Percentiles rank a stretch among this genome's conserved stretches.
These are phyloP conservation scores for Phytophthora colocasiae DNA, from an alignment of 352 stramenopile genomes.

Conservation along the genomic window DNA sequence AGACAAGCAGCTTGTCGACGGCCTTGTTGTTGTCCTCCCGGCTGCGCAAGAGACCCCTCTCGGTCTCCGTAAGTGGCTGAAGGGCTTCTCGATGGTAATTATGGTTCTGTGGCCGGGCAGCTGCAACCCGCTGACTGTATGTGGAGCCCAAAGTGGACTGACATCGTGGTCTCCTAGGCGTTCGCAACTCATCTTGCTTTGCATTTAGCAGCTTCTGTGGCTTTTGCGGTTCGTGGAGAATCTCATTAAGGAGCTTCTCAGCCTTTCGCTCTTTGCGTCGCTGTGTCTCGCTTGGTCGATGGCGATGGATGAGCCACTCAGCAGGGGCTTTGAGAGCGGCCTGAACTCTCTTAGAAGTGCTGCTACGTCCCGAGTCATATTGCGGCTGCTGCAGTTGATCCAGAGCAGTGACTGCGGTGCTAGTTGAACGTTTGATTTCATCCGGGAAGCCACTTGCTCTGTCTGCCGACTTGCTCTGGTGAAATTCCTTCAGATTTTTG, in stretches of 20 bases:
- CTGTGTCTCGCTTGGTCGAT: conserved; percentile 47
- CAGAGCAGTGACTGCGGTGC: conserved; percentile 11
- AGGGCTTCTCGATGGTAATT: conserved; percentile 19
- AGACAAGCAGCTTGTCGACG: conserved; percentile 50
- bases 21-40: conserved; percentile 53
- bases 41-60: conserved; percentile 36
- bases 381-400: conserved; percentile 25
- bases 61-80: conserved; percentile 35
- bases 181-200: conserved; percentile 23
- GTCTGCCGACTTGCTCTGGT: conserved; percentile 3
- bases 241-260: conserved; percentile 51
- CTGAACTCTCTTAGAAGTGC: conserved; percentile 15
- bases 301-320: conserved; percentile 72
- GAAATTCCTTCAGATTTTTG: conserved; percentile 21
- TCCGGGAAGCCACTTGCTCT: background rate
- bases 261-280: conserved; percentile 51
- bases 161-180: conserved; percentile 33
- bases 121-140: conserved; percentile 48
- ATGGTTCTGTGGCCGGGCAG: conserved; percentile 27
- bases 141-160: conserved; percentile 46
- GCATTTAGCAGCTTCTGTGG: conserved; percentile 2
- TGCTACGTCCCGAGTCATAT: conserved; percentile 1
- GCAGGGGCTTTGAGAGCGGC: conserved; percentile 41
- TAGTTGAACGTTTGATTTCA: conserved; percentile 2
- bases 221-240: conserved; percentile 16